A percentile compares a stretch with the other conserved stretches of the same genome.
Conservation (phyloP, 495 filamentous ascomycete genomes). For the Letharia columbiana region DNA sequence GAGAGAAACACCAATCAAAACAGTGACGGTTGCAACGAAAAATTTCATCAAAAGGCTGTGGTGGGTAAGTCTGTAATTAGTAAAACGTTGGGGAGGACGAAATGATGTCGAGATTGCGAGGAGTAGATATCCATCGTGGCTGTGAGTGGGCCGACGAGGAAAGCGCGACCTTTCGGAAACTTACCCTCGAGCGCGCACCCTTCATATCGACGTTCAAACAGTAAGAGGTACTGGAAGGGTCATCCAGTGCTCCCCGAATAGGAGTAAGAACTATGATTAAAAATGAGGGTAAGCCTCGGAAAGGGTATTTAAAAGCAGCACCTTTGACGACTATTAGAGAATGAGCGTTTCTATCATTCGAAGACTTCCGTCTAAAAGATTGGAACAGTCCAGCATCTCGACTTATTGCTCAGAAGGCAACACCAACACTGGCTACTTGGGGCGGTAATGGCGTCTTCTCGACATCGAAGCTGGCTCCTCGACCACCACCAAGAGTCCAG, state of each 20-base stretch:
- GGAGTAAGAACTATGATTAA: background rate
- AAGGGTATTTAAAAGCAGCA: constrained; percentile 14
- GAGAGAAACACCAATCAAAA: background rate
- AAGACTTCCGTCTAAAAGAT: background rate
- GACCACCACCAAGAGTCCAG: constrained; percentile 7
- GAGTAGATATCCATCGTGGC: background rate
- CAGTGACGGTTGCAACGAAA: background rate
- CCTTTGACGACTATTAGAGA: constrained; percentile 1
- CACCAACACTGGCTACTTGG: constrained; percentile 7
- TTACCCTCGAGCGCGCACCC: background rate
- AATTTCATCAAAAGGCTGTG: background rate
- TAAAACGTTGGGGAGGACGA: background rate
- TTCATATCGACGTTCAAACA: background rate
- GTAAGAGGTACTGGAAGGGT: background rate
- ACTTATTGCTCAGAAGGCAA: constrained; percentile 9
- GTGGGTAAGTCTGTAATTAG: background rate
- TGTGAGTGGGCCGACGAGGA: background rate
- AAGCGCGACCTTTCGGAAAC: background rate
- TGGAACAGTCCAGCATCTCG: background rate
- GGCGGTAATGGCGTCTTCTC: constrained; percentile 12
- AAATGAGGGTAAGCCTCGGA: constrained; percentile 14
- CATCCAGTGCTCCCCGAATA: background rate
- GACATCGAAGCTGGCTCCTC: background rate
- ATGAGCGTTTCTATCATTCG: background rate
- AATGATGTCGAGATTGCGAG: background rate